Evolutionary conservation across 2,329 filamentous ascomycete genomes (phyloP).

Genomic region (Bimuria novae-zelandiae): DNA sequence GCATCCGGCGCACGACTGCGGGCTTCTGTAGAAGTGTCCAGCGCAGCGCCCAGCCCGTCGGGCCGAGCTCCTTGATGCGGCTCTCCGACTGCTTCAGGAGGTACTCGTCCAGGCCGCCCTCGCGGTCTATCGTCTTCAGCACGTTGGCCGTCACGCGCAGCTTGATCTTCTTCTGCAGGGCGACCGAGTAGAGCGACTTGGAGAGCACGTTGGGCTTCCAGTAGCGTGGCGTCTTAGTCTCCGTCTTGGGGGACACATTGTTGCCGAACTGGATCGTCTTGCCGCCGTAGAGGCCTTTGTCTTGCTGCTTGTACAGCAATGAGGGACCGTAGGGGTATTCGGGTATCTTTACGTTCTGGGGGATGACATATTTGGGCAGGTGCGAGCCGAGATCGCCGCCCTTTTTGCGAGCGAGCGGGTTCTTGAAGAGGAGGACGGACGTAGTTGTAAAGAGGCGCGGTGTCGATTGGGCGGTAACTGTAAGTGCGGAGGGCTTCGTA

Average conservation of each 20-base stretch:
- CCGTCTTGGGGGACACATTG: constrained; percentile 69
- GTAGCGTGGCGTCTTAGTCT: constrained; percentile 70
- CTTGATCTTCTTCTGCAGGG: constrained; percentile 66
- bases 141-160: constrained; percentile 72
- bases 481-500: constrained; percentile 10
- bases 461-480: constrained; percentile 20
- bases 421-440: constrained; percentile 27
- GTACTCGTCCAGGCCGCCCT: constrained; percentile 90
- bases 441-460: constrained; percentile 37
- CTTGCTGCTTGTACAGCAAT: constrained; percentile 77
- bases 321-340: constrained; percentile 74
- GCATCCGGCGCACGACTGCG: constrained; percentile 68
- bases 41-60: constrained; percentile 86
- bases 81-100: constrained; percentile 77
- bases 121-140: constrained; percentile 71
- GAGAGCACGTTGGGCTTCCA: constrained; percentile 76
- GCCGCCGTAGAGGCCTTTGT: constrained; percentile 72
- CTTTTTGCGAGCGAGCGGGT: constrained; percentile 32
- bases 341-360: constrained; percentile 41
- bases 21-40: constrained; percentile 87
- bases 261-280: constrained; percentile 78
- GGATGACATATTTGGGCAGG: constrained; percentile 41
- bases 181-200: constrained; percentile 69
- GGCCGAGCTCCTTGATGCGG: constrained; percentile 83
- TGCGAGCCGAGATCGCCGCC: constrained; percentile 44